Evolutionary conservation across 1,139 yeast genomes (phyloP).

Genomic region (Geotrichum siamense): DNA sequence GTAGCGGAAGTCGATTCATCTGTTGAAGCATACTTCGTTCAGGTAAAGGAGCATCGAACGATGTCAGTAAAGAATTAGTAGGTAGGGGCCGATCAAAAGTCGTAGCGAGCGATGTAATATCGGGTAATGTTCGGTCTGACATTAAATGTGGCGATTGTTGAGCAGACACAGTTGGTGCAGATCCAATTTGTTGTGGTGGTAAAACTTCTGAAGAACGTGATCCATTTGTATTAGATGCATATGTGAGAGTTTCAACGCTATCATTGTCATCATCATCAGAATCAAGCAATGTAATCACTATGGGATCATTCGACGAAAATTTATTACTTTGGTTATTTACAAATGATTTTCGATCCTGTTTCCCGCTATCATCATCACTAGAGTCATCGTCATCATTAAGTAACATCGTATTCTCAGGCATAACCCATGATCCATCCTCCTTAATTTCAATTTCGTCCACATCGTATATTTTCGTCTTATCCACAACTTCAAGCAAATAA

Average conservation of each 20-base stretch:
- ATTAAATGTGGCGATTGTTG: background rate
- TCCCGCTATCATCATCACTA: conserved; percentile 16
- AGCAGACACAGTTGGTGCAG: background rate
- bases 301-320: conserved; percentile 46
- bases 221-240: background rate
- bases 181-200: background rate
- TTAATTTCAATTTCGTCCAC: conserved; percentile 33
- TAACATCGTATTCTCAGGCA: conserved; percentile 18
- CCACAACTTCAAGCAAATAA: conserved; percentile 22
- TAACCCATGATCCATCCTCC: conserved; percentile 37
- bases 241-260: background rate
- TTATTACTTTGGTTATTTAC: background rate
- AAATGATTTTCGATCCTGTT: conserved; percentile 44
- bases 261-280: conserved; percentile 7
- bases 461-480: conserved; percentile 16
- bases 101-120: background rate
- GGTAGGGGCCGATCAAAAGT: no score
- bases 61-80: background rate
- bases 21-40: conserved; percentile 1
- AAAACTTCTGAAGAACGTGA: background rate
- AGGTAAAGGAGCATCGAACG: conserved; percentile 1
- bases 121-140: background rate
- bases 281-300: conserved; percentile 7
- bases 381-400: conserved; percentile 12
- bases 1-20: background rate